Base-by-base conservation (phyloP, 805 yeast genomes). In the Myxozyma melibiosi region DNA sequence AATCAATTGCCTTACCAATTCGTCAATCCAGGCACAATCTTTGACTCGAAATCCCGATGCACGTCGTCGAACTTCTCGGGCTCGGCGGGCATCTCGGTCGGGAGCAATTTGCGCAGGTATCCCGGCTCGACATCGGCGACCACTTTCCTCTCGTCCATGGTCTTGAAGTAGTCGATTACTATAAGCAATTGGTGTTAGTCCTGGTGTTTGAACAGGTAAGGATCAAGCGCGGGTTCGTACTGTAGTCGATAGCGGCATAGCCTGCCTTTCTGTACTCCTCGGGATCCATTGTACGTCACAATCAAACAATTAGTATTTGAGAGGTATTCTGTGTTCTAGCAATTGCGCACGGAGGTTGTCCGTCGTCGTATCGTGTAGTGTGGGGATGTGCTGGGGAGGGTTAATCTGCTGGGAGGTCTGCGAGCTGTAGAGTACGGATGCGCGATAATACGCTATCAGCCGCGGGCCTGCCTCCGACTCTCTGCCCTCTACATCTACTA, bases 231-330 rank as follows among this genome's bases (percentile, higher is more conserved):
- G 39, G 8, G 39, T 11, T 37, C 63, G 14, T 38, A 57, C 62
- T 61, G 52, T 59, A 54, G 44, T 64, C 67, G n/a, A 64, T 39
- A 6, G 67, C 41, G 31, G 55, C 65, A 37, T 64, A 55, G 3
- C 62, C 67, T 4, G 67, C 67, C 46, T 57, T 58, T 47, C 65
- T 51, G 40, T 43, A 64, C 27, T 61, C 62, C 37, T 64, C 66
- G 18, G 61, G 51, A 40, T 63, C 62, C 67, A 64, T 64, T 25
- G 14, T 38, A 42, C 6, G 18, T 8, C 9, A 30, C 33, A 8
- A 14, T 11, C 2, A 6, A 25, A 22, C 6, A 14, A 25, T 9
- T 22, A 13, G 30, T 18, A 41, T 25, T 14, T n/a, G n/a, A n/a
- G n/a, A n/a, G n/a, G n/a, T n/a, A n/a, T 27, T n/a, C 22, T 27